Evolutionary conservation across 2,329 filamentous ascomycete genomes (phyloP), one percentile per base, ranked within the genome.

Genomic region (Fusarium duplospermum): DNA sequence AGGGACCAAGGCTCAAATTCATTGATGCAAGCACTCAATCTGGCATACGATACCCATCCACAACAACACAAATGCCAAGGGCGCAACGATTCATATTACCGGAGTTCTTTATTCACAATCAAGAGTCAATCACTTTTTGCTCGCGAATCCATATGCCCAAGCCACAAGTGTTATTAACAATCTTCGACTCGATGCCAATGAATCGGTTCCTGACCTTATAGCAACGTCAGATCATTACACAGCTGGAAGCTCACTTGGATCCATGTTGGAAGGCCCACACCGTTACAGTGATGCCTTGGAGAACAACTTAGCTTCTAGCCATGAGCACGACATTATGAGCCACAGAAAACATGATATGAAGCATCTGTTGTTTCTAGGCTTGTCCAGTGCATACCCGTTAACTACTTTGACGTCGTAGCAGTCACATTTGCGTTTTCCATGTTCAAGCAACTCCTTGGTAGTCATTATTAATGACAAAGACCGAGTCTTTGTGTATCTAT

Each of bases 61-160:
- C 14, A 61, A 38, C 33, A 29, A 16, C 18, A n/a, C 10, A 4
- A 62, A 62, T 7, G 20, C 27, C 16, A 33, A 54, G 18, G 29
- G 33, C 6, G 18, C 13, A n/a, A 18, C 18, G 18, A 52, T 24
- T 52, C 36, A 27, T 14, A 33, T 20, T n/a, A 65, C 38, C 16
- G 52, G 31, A 56, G 18, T 24, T 31, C 18, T 45, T 36, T 20
- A 8, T 56, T 69, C 5, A 7, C 58, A 69, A 62, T 69, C 16
- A 58, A 62, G 18, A 62, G n/a, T 56, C 47, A 66, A 69, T 69
- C n/a, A 57, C 38, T 36, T 14, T 4, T 27, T 38, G 4, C 24
- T 11, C 38, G 42, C 35, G 36, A 50, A 36, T 36, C 7, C 63
- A 93, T 84, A 33, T 33, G 31, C 31, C 14, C 31, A 33, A 33